Base-by-base conservation (phyloP, 2,329 filamentous ascomycete species). In the Peltaster fructicola region DNA sequence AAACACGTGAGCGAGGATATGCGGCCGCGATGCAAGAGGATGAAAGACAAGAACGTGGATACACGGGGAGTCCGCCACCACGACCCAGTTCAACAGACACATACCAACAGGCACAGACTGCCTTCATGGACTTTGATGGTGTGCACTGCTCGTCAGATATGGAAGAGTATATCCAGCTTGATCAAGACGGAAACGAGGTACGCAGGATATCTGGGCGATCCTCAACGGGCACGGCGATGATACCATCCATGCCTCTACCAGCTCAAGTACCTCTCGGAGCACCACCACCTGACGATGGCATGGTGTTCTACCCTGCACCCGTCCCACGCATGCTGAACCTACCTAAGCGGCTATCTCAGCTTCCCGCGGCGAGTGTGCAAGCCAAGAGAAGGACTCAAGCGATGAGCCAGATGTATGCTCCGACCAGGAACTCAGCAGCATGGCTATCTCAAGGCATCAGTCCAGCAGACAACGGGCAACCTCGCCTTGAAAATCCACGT, bases 251-350 rank as follows among this genome's bases (percentile, higher is more conserved):
- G 39, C 36, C n/a, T n/a, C n/a, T n/a, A n/a, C n/a, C n/a, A n/a
- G n/a, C n/a, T n/a, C n/a, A n/a, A n/a, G n/a, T n/a, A 16, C 29
- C 14, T 23, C 30, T 10, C n/a, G 18, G 19, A 9, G 61, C 73
- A 41, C 68, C 68, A 2, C 57, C 63, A 14, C 73, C 73, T 2
- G 74, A 70, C 4, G 70, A 85, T 36, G 61, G 73, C 38, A 92
- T 95, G 79, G 69, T 92, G 7, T 95, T 75, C 52, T 98, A 98
- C 48, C 88, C 88, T 8, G 88, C 88, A 3, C 84, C 81, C 1
- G 88, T 98, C 3, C 88, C 88, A 3, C 73, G 77, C 33, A 84
- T 91, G 73, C 63, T 98, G 29, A 95, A 92, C 40, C 57, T 98
- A 8, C 88, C 88, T 1, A 81, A 82, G 21, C 78, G 81, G 40